phyloP scores from a whole-genome alignment of 345 rosid species.

The Eucalyptus urophylla region DNA sequence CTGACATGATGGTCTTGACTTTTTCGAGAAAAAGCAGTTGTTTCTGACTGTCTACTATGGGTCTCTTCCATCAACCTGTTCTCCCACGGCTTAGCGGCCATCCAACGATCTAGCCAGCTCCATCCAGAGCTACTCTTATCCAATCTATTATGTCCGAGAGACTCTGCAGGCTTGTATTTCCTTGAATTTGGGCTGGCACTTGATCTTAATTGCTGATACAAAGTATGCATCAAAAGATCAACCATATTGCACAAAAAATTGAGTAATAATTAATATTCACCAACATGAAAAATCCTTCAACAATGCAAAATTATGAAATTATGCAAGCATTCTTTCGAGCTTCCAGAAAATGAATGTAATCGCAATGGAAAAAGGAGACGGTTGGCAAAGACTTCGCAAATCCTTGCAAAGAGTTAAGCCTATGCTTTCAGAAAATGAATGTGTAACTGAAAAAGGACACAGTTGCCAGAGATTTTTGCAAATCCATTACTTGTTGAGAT shows the following conservation, averaged over 20 bases:
- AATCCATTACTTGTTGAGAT: conserved; percentile 53
- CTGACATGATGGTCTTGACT: conserved; percentile 27
- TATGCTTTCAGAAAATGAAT: not conserved
- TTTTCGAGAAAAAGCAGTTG: conserved; percentile 24
- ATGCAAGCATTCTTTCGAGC: not conserved
- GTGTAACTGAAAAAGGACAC: not conserved
- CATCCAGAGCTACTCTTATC: conserved; percentile 33
- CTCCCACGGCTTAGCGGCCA: conserved; percentile 76
- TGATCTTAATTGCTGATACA: conserved; percentile 36
- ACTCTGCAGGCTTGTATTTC: conserved; percentile 15
- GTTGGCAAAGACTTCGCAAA: not conserved
- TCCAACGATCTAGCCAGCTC: conserved; percentile 73
- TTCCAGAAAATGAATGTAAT: not conserved
- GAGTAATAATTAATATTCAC: not conserved
- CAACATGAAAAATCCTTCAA: not conserved
- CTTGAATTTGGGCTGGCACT: conserved; percentile 45
- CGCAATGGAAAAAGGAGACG: not conserved
- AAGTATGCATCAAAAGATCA: not conserved
- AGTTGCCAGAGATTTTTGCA: not conserved
- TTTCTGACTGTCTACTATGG: conserved; percentile 5
- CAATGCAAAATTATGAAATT: not conserved
- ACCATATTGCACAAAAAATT: not conserved
- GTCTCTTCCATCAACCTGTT: conserved; percentile 33
- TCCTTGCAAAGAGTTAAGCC: not conserved
- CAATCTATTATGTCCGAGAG: conserved; percentile 9